Conservation (phyloP, 2,329 filamentous ascomycete species). For the Fusarium armeniacum region DNA sequence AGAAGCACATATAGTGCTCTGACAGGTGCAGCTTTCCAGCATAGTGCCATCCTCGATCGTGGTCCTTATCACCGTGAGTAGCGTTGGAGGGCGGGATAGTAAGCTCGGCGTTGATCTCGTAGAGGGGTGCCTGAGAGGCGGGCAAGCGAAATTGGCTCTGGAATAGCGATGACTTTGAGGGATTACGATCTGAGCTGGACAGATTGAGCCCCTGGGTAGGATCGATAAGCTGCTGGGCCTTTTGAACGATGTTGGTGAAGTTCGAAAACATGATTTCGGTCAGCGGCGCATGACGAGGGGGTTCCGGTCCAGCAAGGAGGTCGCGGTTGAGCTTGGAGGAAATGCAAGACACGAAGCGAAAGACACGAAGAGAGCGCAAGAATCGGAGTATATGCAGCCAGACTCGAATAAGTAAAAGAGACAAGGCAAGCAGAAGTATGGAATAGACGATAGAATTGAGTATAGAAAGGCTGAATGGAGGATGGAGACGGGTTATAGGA, state of each 20-base stretch:
- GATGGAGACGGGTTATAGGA: slow-evolving; percentile 34
- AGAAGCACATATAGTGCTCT: slow-evolving; percentile 96
- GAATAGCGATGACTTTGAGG: slow-evolving; percentile 93
- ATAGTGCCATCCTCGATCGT: slow-evolving; percentile 86
- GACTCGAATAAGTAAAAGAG: slow-evolving; percentile 6
- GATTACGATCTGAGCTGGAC: slow-evolving; percentile 81
- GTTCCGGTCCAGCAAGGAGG: slow-evolving; percentile 32
- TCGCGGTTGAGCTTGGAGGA: slow-evolving; percentile 26
- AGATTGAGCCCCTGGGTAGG: slow-evolving; percentile 82
- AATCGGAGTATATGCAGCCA: neutral
- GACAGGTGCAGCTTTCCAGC: slow-evolving; percentile 93
- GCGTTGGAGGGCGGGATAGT: slow-evolving; percentile 83
- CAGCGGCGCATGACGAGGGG: slow-evolving; percentile 58
- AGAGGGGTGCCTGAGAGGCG: slow-evolving; percentile 89
- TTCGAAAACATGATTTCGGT: slow-evolving; percentile 70
- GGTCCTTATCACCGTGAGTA: slow-evolving; percentile 78
- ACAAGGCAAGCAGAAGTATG: slow-evolving; percentile 10
- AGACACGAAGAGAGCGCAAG: slow-evolving; percentile 5
- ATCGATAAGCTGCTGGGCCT: slow-evolving; percentile 95
- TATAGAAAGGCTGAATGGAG: slow-evolving; percentile 33
- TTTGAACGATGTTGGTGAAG: slow-evolving; percentile 87
- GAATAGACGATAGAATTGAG: slow-evolving; percentile 18
- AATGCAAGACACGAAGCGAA: neutral
- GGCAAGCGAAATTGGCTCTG: slow-evolving; percentile 97
- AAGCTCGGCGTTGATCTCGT: slow-evolving; percentile 96